Evolutionary conservation across 2,329 filamentous ascomycete genomes (phyloP).

Genomic region (Penicillium sclerotiorum): DNA sequence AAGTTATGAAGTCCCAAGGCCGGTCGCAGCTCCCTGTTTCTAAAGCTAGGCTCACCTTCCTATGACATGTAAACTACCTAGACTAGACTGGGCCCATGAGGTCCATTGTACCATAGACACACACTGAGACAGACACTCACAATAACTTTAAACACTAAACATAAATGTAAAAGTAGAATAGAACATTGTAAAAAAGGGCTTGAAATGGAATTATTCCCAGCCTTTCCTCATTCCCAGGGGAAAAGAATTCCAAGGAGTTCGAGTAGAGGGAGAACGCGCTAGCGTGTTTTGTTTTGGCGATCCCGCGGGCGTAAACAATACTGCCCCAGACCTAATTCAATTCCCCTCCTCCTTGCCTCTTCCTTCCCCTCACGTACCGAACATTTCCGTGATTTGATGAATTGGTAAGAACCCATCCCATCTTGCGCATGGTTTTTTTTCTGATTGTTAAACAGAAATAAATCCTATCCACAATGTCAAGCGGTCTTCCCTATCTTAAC

Average conservation of each 20-base stretch:
- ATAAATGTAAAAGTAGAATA: background rate
- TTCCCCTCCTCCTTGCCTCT: slow-evolving; percentile 24
- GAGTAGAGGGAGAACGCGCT: slow-evolving; percentile 23
- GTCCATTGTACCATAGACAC: slow-evolving; percentile 22
- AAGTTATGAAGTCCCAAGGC: background rate
- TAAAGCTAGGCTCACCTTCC: slow-evolving; percentile 15
- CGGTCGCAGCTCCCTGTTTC: slow-evolving; percentile 7
- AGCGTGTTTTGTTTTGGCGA: slow-evolving; percentile 33
- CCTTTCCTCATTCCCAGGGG: background rate
- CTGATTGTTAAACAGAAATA: background rate
- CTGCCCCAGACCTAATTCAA: slow-evolving; percentile 12
- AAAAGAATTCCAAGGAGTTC: background rate
- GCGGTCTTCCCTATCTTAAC: slow-evolving; percentile 71
- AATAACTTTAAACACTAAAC: background rate
- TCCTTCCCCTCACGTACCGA: slow-evolving; percentile 9
- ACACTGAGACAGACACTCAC: too few species aligned
- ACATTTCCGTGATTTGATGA: slow-evolving; percentile 17
- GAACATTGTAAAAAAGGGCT: too few species aligned
- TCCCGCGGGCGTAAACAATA: slow-evolving; percentile 37
- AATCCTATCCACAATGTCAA: slow-evolving; percentile 58
- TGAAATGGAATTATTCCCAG: too few species aligned
- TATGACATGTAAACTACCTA: too few species aligned
- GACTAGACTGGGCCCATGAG: slow-evolving; percentile 21
- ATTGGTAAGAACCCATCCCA: slow-evolving; percentile 11
- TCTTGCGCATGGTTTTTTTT: background rate